Evolutionary conservation across 2,329 filamentous ascomycete genomes (phyloP).

Genomic region (Sphaerostilbella broomeana): DNA sequence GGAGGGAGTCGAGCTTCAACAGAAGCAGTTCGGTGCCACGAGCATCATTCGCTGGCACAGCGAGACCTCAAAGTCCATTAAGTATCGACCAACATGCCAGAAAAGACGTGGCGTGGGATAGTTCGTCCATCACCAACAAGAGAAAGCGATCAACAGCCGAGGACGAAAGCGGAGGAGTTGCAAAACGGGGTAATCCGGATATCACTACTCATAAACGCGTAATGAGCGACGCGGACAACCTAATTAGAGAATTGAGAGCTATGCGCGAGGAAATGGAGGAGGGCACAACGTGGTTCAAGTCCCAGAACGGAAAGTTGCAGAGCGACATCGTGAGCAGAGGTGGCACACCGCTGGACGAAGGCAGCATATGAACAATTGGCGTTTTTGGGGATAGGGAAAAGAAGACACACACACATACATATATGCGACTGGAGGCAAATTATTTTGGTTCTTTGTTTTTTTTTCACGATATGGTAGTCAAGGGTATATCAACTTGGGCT

Average conservation of each 20-base stretch:
- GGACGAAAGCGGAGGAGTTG: conserved; percentile 5
- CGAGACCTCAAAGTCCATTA: no score
- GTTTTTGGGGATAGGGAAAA: conserved; percentile 1
- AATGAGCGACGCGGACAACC: conserved; percentile 35
- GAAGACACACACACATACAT: conserved; percentile 2
- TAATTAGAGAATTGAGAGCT: conserved; percentile 35
- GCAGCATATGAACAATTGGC: conserved; percentile 19
- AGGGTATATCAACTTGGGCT: no score
- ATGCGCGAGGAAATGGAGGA: conserved; percentile 41
- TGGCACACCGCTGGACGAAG: conserved; percentile 30
- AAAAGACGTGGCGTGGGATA: no score
- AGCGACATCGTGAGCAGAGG: conserved; percentile 29
- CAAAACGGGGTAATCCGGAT: not conserved
- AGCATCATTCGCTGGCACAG: conserved; percentile 7
- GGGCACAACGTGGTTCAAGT: conserved; percentile 39
- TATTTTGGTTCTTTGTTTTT: conserved; percentile 10
- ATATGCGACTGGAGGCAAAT: conserved; percentile 12
- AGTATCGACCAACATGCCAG: no score
- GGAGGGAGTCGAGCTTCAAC: conserved; percentile 27
- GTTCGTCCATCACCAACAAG: conserved; percentile 14
- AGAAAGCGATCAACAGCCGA: conserved; percentile 19
- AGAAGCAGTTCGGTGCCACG: conserved; percentile 20
- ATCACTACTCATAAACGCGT: conserved; percentile 30
- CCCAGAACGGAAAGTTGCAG: conserved; percentile 38
- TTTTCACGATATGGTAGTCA: no score